Percentiles rank a stretch among this genome's conserved stretches.
Evolutionary conservation across 106 monocot genomes (phyloP).

Genomic region (Iris macrosiphon): DNA sequence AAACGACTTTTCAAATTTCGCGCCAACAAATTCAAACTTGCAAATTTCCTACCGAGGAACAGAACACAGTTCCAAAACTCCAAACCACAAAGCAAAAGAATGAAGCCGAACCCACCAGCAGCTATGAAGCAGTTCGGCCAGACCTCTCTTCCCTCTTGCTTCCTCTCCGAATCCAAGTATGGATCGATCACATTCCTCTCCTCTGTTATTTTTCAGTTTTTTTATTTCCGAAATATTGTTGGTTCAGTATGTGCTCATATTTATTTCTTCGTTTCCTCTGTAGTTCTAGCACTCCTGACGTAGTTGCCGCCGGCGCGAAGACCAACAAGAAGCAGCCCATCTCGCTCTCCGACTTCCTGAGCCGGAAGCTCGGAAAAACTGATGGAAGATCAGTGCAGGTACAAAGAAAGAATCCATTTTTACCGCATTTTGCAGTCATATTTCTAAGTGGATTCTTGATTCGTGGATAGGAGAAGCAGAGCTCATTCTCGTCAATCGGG

Average conservation of each 20-base stretch:
- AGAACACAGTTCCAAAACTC: no score
- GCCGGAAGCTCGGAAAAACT: conserved; percentile 39
- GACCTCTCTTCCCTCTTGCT: conserved; percentile 28
- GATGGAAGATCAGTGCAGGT: conserved; percentile 31
- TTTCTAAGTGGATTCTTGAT: neutral
- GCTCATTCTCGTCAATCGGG: conserved; percentile 40
- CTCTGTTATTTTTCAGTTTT: neutral
- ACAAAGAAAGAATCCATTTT: no score
- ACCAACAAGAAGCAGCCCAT: conserved; percentile 35
- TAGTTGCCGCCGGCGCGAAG: conserved; percentile 9
- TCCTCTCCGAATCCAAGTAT: conserved; percentile 38
- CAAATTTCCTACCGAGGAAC: no score
- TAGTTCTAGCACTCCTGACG: conserved; percentile 10
- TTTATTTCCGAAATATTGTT: neutral
- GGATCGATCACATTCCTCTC: neutral
- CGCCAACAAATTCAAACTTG: no score
- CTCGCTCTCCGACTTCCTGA: conserved; percentile 43
- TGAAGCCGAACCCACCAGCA: conserved; percentile 15
- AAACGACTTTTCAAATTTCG: no score
- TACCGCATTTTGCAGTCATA: no score
- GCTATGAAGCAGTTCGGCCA: conserved; percentile 51
- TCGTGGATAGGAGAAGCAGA: conserved; percentile 39
- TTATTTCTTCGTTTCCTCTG: neutral
- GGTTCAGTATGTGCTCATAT: neutral
- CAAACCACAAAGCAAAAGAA: no score